Percentiles rank a stretch among this genome's conserved stretches.
phyloP scores from a whole-genome alignment of 2,329 filamentous ascomycete species.

The Pseudogymnoascus sp. region DNA sequence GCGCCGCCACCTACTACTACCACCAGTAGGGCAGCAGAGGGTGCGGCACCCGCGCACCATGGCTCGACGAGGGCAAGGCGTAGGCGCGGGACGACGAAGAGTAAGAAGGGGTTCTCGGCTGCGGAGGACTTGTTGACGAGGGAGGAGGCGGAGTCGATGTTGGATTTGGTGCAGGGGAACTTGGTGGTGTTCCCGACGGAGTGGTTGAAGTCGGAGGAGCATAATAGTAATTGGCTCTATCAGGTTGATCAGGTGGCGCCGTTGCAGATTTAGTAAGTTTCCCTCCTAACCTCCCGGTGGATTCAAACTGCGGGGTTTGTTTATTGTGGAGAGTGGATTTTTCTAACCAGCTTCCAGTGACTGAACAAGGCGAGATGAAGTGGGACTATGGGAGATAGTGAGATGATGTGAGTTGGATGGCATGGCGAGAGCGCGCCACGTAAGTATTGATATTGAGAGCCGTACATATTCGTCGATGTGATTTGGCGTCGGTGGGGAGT shows the following conservation, averaged over 20 bases:
- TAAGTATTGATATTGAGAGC: slow-evolving; percentile 6
- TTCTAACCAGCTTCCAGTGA: neutral
- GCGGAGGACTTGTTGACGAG: slow-evolving; percentile 69
- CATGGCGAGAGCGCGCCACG: neutral
- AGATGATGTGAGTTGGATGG: neutral
- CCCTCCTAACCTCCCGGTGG: too few relatives aligned
- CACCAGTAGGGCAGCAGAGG: neutral
- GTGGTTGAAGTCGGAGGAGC: slow-evolving; percentile 86
- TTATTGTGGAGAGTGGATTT: neutral
- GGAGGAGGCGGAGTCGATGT: slow-evolving; percentile 70
- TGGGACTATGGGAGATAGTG: neutral
- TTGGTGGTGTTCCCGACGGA: slow-evolving; percentile 92
- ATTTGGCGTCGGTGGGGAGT: neutral
- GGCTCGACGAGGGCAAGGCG: slow-evolving; percentile 49
- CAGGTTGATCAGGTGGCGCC: slow-evolving; percentile 93
- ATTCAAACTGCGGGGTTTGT: neutral
- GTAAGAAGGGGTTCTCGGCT: slow-evolving; percentile 52
- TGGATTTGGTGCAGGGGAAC: slow-evolving; percentile 77
- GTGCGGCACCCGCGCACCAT: slow-evolving; percentile 9
- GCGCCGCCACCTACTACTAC: neutral
- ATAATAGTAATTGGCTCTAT: slow-evolving; percentile 92
- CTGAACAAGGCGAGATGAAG: neutral
- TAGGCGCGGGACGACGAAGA: slow-evolving; percentile 56
- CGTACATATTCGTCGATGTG: slow-evolving; percentile 2
- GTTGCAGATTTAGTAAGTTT: slow-evolving; percentile 86